Percentiles rank a stretch among this genome's conserved stretches.
phyloP scores from a whole-genome alignment of 108 stramenopile genomes.

The Cyclostephanos tholiformis region DNA sequence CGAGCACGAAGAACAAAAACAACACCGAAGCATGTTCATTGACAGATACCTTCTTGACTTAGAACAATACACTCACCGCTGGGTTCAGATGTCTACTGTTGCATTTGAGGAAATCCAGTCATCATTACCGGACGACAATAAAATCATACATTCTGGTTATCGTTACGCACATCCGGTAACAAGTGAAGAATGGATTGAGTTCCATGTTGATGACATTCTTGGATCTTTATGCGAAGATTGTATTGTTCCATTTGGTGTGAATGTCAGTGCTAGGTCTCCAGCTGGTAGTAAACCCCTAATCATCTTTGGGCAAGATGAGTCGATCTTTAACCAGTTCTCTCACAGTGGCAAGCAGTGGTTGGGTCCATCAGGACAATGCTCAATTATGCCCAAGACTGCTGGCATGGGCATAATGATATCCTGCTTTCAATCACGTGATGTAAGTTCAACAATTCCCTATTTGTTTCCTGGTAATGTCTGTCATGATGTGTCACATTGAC shows the following conservation, averaged over 20 bases:
- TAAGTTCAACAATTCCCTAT: too few relatives aligned
- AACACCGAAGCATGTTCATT: not conserved
- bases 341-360: not conserved
- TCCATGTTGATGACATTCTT: conserved; percentile 8
- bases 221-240: not conserved
- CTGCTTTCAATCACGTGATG: not conserved
- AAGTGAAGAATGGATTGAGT: not conserved
- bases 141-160: not conserved
- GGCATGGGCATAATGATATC: conserved; percentile 3
- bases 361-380: not conserved
- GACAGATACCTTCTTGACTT: not conserved
- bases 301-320: conserved; percentile 9
- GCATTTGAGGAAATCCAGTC: not conserved
- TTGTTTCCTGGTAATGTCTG: too few relatives aligned
- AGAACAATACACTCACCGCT: not conserved
- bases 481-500: too few relatives aligned
- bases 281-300: not conserved
- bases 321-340: too few relatives aligned
- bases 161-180: not conserved
- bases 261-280: too few relatives aligned
- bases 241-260: not conserved
- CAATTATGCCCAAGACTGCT: not conserved
- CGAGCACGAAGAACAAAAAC: conserved; percentile 1
- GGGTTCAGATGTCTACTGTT: not conserved
- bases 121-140: not conserved